Evolutionary conservation across 2,329 filamentous ascomycete genomes (phyloP).

Genomic region (Fusarium odoratissimum): DNA sequence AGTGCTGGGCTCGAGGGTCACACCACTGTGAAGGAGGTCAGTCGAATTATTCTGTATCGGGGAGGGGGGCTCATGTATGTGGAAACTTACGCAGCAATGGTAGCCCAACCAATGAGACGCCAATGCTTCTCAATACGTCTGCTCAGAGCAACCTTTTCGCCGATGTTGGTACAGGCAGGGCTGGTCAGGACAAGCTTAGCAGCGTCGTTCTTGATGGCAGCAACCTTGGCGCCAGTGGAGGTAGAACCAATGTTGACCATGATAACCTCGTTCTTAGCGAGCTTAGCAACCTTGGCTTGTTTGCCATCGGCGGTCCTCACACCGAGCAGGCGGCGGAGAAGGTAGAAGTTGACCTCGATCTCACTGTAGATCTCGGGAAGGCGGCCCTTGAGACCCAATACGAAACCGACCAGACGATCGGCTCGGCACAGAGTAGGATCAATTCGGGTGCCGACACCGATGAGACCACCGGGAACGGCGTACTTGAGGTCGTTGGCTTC

Average conservation of each 20-base stretch:
- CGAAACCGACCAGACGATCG: slow-evolving; percentile 98
- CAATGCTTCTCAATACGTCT: slow-evolving; percentile 99
- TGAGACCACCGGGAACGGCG: slow-evolving; percentile 95
- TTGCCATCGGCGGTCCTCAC: slow-evolving; percentile 98
- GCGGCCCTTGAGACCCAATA: slow-evolving; percentile 91
- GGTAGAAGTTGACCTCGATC: slow-evolving; percentile 99
- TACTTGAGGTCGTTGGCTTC: slow-evolving; percentile 99
- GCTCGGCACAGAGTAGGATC: slow-evolving; percentile 98
- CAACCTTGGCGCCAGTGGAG: slow-evolving; percentile 95
- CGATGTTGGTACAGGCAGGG: slow-evolving; percentile 95
- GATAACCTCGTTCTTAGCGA: slow-evolving; percentile 97
- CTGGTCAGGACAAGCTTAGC: slow-evolving; percentile 93
- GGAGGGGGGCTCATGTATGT: neutral
- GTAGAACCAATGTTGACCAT: slow-evolving; percentile 99
- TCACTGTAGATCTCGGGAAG: slow-evolving; percentile 98
- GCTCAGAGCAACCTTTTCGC: slow-evolving; percentile 96
- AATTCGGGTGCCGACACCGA: slow-evolving; percentile 97
- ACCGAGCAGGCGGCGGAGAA: slow-evolving; percentile 92
- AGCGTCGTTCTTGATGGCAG: slow-evolving; percentile 96
- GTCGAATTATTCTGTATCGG: neutral
- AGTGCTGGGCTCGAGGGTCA: slow-evolving; percentile 64
- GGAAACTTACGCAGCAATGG: slow-evolving; percentile 74
- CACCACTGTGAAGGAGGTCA: slow-evolving; percentile 57
- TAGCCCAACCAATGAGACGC: slow-evolving; percentile 93
- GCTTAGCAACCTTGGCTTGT: slow-evolving; percentile 98